Evolutionary conservation across 345 rosid species (phyloP).

Genomic region (Eucalyptus melliodora): DNA sequence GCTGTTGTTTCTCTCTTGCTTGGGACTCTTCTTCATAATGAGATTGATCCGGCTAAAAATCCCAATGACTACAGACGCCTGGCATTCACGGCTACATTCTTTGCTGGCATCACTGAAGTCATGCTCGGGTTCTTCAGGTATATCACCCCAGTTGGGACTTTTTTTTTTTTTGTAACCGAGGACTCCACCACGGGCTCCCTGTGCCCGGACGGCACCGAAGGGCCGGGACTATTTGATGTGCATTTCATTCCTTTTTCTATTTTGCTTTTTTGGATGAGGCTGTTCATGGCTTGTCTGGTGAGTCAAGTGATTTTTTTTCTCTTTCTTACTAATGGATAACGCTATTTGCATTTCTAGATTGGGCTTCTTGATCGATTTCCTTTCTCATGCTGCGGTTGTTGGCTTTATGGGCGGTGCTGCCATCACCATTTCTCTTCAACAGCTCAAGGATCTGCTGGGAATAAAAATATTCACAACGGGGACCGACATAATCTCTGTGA

Average conservation of each 20-base stretch:
- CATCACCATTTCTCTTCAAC: constrained; percentile 26
- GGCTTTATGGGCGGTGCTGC: constrained; percentile 45
- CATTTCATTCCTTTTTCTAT: neutral
- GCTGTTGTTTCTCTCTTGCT: constrained; percentile 31
- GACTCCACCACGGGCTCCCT: no score
- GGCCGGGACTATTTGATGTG: neutral
- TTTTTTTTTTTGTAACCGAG: no score
- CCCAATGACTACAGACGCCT: constrained; percentile 28
- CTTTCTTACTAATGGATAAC: neutral
- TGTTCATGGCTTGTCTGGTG: neutral
- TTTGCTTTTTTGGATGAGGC: neutral
- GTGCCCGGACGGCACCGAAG: no score
- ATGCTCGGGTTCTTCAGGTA: constrained; percentile 6
- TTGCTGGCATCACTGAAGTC: neutral
- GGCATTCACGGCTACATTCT: constrained; percentile 19
- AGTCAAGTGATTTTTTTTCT: neutral
- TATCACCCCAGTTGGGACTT: neutral
- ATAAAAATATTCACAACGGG: constrained; percentile 7
- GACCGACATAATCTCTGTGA: constrained; percentile 18
- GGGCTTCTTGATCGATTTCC: constrained; percentile 32
- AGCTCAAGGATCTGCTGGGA: constrained; percentile 26
- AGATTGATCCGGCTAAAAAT: neutral
- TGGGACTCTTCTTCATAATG: constrained; percentile 21
- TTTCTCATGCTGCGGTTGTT: constrained; percentile 30
- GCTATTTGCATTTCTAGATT: constrained; percentile 5